Conservation (phyloP, 2,329 filamentous ascomycete genomes). For the Onygena corvina region DNA sequence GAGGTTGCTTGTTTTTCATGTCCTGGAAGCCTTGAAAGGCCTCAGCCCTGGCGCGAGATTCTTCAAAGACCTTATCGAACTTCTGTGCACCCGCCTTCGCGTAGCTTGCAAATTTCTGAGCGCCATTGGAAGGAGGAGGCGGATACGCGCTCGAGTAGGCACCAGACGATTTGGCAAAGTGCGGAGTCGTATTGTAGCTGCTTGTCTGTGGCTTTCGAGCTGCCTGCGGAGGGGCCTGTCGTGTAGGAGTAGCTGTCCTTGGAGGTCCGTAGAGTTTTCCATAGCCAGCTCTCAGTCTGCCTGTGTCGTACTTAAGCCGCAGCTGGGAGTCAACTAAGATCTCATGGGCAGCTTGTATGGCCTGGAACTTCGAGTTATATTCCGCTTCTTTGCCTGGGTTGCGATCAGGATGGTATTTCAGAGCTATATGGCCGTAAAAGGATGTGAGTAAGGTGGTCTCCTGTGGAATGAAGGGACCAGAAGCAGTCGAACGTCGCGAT, state of each 20-base stretch:
- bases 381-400: conserved; percentile 73
- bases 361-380: conserved; percentile 69
- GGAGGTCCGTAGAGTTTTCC: conserved; percentile 20
- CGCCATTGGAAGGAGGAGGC: conserved; percentile 26
- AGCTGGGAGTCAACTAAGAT: conserved; percentile 51
- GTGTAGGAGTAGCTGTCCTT: conserved; percentile 16
- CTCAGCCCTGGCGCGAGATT: conserved; percentile 33
- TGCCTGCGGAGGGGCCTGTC: conserved; percentile 16
- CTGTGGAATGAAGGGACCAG: background rate
- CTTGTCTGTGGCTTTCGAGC: conserved; percentile 14
- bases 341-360: conserved; percentile 77
- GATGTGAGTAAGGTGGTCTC: conserved; percentile 2
- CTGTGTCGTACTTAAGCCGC: conserved; percentile 51
- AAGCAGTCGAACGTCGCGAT: background rate
- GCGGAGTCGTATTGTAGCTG: background rate
- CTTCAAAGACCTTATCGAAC: conserved; percentile 30
- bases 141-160: conserved; percentile 12
- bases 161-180: conserved; percentile 8
- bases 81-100: conserved; percentile 30
- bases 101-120: conserved; percentile 32
- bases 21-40: conserved; percentile 35
- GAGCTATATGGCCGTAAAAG: conserved; percentile 39
- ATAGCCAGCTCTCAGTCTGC: conserved; percentile 42
- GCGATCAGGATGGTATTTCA: conserved; percentile 79
- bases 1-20: conserved; percentile 26